phyloP scores from a whole-genome alignment of 129 eudicot species.

The Daucus carota region DNA sequence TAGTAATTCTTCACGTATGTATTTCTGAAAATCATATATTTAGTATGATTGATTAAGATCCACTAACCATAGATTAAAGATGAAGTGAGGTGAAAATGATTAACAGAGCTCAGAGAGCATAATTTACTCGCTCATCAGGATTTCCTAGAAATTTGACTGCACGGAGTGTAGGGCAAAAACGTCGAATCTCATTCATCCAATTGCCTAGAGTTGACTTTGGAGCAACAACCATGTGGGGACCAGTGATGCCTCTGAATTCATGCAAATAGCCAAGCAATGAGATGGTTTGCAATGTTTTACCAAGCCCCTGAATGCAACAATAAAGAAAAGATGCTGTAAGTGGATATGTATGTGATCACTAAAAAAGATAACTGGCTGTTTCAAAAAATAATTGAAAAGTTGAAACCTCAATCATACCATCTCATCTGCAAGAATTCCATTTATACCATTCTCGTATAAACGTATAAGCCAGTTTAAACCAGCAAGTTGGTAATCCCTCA shows the following conservation, averaged over 20 bases:
- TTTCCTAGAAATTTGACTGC: constrained; percentile 93
- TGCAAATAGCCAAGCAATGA: constrained; percentile 93
- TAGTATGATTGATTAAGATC: neutral
- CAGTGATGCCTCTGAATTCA: constrained; percentile 91
- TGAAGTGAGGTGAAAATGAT: too few relatives aligned
- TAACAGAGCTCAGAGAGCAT: neutral
- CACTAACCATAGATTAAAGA: neutral
- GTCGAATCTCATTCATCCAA: constrained; percentile 98
- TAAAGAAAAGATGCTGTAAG: neutral
- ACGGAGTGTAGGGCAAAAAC: constrained; percentile 83
- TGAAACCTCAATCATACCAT: constrained; percentile 43
- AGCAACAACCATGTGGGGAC: constrained; percentile 99
- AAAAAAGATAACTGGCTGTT: neutral
- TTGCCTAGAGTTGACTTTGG: constrained; percentile 98
- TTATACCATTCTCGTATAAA: constrained; percentile 90
- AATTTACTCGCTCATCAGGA: constrained; percentile 85
- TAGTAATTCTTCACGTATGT: constrained; percentile 83
- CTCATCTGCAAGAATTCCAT: constrained; percentile 98
- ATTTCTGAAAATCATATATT: constrained; percentile 38
- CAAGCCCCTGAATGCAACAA: constrained; percentile 65
- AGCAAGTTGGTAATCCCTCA: constrained; percentile 99
- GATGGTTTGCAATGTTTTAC: constrained; percentile 93
- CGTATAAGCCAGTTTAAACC: constrained; percentile 96
- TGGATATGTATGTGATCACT: neutral
- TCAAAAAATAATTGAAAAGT: neutral